Percentiles rank a stretch among this genome's conserved stretches.
These are phyloP conservation scores for Schizothecium vesticola DNA, from an alignment of 495 filamentous ascomycete genomes.

Conservation along the genomic window DNA sequence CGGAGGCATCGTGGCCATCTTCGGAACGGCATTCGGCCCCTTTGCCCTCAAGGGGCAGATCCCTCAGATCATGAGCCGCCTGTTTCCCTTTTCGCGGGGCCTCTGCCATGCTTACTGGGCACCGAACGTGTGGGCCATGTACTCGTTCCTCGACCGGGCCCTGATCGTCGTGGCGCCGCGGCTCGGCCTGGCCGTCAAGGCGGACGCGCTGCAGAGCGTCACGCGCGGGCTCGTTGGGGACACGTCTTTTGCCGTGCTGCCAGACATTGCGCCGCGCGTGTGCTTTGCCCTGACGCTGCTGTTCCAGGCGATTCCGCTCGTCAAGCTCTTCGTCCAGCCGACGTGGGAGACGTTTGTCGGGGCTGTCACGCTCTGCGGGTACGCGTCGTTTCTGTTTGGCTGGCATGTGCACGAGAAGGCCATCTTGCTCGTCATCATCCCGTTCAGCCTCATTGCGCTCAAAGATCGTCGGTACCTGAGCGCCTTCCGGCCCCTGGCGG, in stretches of 20 bases:
- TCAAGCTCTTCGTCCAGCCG: constrained; percentile 76
- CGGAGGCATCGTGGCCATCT: constrained; percentile 62
- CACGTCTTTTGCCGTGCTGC: constrained; percentile 88
- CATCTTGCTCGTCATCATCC: constrained; percentile 88
- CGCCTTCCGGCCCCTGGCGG: constrained; percentile 86
- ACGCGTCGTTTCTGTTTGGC: constrained; percentile 93
- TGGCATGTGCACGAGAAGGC: constrained; percentile 99
- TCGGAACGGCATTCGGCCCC: constrained; percentile 80
- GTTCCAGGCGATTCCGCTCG: constrained; percentile 73
- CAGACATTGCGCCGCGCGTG: constrained; percentile 69
- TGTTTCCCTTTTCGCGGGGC: constrained; percentile 92
- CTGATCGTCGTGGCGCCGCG: constrained; percentile 80
- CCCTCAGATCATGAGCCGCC: constrained; percentile 74
- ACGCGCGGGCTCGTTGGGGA: constrained; percentile 94
- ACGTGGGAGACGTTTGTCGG: constrained; percentile 85
- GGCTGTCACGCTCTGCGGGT: constrained; percentile 89
- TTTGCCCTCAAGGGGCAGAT: constrained; percentile 81
- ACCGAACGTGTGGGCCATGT: constrained; percentile 94
- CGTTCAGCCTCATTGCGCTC: constrained; percentile 90
- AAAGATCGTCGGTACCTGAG: constrained; percentile 87
- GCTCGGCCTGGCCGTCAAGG: constrained; percentile 65
- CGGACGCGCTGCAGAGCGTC: constrained; percentile 73
- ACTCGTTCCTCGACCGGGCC: constrained; percentile 81
- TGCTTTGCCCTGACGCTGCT: constrained; percentile 80
- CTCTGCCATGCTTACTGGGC: constrained; percentile 98